Evolutionary conservation across 768 basidiomycete genomes (phyloP).

Genomic region (Astraeus odoratus): DNA sequence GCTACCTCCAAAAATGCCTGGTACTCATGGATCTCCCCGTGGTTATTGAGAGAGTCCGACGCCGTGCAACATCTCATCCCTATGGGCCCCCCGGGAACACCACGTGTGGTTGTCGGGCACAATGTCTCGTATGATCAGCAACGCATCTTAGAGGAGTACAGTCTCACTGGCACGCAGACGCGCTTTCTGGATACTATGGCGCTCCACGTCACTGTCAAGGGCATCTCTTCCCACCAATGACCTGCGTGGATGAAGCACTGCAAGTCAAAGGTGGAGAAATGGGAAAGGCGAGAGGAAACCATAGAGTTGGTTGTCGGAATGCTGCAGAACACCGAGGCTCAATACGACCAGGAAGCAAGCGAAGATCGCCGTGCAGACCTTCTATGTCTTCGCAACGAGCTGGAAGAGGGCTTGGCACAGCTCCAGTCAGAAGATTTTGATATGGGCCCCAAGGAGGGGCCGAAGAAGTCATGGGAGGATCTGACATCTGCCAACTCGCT

Average conservation of each 20-base stretch:
- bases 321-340: constrained; percentile 34
- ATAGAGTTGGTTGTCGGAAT: constrained; percentile 53
- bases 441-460: constrained; percentile 36
- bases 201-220: constrained; percentile 87
- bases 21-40: constrained; percentile 97
- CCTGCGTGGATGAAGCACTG: constrained; percentile 87
- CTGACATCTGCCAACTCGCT: constrained; percentile 89
- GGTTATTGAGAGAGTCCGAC: constrained; percentile 65
- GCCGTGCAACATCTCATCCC: constrained; percentile 65
- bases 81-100: constrained; percentile 44
- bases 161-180: constrained; percentile 53
- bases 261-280: constrained; percentile 55
- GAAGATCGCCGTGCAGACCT: constrained; percentile 31
- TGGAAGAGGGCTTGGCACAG: constrained; percentile 35
- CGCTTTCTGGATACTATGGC: constrained; percentile 94
- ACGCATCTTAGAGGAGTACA: constrained; percentile 79
- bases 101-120: constrained; percentile 82
- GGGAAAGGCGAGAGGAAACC: constrained; percentile 55
- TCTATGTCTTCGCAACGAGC: constrained; percentile 28
- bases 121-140: constrained; percentile 93
- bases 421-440: constrained; percentile 31
- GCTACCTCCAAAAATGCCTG: constrained; percentile 79
- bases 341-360: constrained; percentile 36
- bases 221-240: constrained; percentile 91
- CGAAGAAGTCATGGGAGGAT: constrained; percentile 80